Evolutionary conservation across 345 rosid genomes (phyloP).

Genomic region (Citrus reticulata): DNA sequence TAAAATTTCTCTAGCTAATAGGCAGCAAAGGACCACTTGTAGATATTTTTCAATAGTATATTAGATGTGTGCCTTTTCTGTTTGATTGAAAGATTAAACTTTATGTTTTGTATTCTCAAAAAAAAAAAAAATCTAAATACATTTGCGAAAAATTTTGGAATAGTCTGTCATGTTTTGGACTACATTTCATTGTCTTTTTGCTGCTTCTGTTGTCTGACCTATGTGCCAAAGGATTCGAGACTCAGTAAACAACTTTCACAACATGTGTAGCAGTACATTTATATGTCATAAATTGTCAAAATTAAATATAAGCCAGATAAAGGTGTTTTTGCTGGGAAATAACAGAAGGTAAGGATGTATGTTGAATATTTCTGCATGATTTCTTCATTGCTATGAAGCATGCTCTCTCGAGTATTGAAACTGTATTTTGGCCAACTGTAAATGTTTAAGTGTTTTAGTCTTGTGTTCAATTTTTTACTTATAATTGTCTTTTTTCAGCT

Average conservation of each 20-base stretch:
- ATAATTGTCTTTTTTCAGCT: conserved; percentile 36
- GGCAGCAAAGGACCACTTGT: background rate
- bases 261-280: background rate
- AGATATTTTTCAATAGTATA: background rate
- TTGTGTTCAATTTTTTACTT: background rate
- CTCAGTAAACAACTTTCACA: background rate
- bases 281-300: background rate
- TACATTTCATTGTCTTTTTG: background rate
- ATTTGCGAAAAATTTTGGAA: background rate
- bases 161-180: background rate
- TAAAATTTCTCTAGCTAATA: conserved; percentile 23
- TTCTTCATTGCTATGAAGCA: background rate
- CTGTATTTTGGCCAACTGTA: background rate
- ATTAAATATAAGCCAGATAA: background rate
- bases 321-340: background rate
- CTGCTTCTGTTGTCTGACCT: background rate
- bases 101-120: too few relatives aligned
- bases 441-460: background rate
- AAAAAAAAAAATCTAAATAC: background rate
- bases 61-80: background rate
- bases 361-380: background rate
- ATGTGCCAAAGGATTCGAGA: background rate
- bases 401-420: background rate
- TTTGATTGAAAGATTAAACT: background rate
- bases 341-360: background rate